Evolutionary conservation across 768 basidiomycete genomes (phyloP), one percentile per base, ranked within the genome.

Genomic region (Amanita phalloides): DNA sequence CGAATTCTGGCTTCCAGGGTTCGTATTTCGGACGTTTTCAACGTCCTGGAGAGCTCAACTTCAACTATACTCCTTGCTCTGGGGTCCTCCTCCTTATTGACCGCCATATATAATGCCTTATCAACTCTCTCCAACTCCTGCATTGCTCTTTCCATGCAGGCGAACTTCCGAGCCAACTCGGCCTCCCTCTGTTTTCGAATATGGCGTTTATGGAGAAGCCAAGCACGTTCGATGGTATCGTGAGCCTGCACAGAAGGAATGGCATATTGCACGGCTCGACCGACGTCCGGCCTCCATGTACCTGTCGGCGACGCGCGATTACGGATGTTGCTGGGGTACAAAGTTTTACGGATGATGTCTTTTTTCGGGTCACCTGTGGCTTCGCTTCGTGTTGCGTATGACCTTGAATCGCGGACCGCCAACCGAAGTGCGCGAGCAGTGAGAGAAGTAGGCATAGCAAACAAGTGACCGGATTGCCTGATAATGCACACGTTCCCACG

Each of bases 151-250:
- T 71, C 71, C 92, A 96, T 93, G 59, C 79, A 77, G 51, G 81
- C 75, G 60, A 84, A 92, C 66, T 94, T 94, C 66, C 82, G 76
- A 53, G 72, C 69, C 55, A 89, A 63, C 61, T 90, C 86, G 33
- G 72, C 79, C 26, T 82, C 77, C 42, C 86, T 75, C 55, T 74
- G 71, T 61, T 85, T 79, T 38, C 93, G 79, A 36, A 82, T 54
- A 60, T 88, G 83, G 28, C 93, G 78, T 57, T 79, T 75, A 68
- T 90, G 82, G 9, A 97, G 75, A 48, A 83, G 70, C 87, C 88
- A 97, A 3, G 93, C 93, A 30, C 93, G 81, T 57, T 90, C 85
- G 49, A 96, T 92, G 2, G 91, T 96, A 56, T 91, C 79, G 68
- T 96, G 90, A 0, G 89, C 91, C 64, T 95, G 91, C 4, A 75